These are phyloP conservation scores for Talaromyces adpressus DNA, from an alignment of 495 filamentous ascomycete species.

Conservation along the genomic window DNA sequence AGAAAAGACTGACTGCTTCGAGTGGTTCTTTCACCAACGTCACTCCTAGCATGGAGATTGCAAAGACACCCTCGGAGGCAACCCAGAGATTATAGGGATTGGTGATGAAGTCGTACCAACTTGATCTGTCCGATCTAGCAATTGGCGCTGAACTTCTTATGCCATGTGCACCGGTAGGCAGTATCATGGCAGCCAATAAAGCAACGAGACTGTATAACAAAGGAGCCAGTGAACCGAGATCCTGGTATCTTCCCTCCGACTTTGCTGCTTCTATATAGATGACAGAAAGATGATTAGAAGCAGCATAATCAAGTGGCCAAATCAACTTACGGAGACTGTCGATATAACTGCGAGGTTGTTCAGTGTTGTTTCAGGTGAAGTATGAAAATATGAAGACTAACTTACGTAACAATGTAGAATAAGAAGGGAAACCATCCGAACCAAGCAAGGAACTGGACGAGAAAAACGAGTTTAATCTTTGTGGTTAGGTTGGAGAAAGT, in stretches of 20 bases:
- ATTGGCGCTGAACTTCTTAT: neutral
- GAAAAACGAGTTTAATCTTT: neutral
- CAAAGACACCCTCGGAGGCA: neutral
- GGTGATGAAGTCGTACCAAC: neutral
- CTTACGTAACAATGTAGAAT: constrained; percentile 1
- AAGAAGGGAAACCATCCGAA: constrained; percentile 3
- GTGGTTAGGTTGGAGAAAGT: neutral
- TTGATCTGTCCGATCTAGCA: neutral
- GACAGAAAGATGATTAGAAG: neutral
- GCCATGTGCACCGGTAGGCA: neutral
- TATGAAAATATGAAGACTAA: neutral
- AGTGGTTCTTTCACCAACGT: neutral
- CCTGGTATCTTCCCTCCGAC: too few relatives aligned
- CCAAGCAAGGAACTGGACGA: neutral
- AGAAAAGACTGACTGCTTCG: neutral
- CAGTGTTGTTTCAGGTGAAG: too few relatives aligned
- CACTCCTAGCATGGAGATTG: neutral
- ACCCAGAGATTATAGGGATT: neutral
- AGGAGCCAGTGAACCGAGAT: neutral
- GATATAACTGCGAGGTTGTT: neutral
- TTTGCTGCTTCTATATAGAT: neutral
- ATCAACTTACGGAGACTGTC: neutral
- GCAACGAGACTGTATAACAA: neutral
- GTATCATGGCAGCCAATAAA: neutral
- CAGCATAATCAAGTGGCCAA: neutral